These are phyloP conservation scores for Aspergillus quadricinctus DNA, from an alignment of 2,329 filamentous ascomycete species.

Conservation along the genomic window DNA sequence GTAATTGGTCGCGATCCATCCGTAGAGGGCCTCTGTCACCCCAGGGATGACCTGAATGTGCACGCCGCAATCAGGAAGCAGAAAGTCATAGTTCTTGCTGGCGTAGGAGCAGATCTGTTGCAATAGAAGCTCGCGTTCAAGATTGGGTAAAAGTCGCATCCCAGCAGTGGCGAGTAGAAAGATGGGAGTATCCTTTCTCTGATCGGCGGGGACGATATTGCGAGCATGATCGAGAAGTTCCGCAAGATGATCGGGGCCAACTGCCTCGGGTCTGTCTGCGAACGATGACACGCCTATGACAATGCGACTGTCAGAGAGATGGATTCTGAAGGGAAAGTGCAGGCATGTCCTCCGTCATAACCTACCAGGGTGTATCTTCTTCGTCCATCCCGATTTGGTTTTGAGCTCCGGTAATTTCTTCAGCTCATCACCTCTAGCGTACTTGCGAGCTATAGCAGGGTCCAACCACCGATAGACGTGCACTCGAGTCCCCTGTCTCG, in stretches of 20 bases:
- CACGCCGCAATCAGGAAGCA: slow-evolving; percentile 80
- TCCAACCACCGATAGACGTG: slow-evolving; percentile 95
- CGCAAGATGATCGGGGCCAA: slow-evolving; percentile 79
- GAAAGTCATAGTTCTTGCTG: slow-evolving; percentile 69
- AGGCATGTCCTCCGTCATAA: not conserved
- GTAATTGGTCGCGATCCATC: slow-evolving; percentile 97
- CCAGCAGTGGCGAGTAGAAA: slow-evolving; percentile 95
- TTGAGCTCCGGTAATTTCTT: slow-evolving; percentile 72
- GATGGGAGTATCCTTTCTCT: slow-evolving; percentile 78
- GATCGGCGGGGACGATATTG: slow-evolving; percentile 68
- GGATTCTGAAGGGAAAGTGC: not conserved
- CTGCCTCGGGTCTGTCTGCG: slow-evolving; percentile 66
- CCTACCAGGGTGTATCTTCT: slow-evolving; percentile 84
- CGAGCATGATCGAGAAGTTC: slow-evolving; percentile 77
- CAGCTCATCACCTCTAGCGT: slow-evolving; percentile 57
- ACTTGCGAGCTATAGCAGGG: slow-evolving; percentile 60
- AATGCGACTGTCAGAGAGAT: slow-evolving; percentile 5
- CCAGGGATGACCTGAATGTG: slow-evolving; percentile 94
- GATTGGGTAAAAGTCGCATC: slow-evolving; percentile 76
- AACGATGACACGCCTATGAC: slow-evolving; percentile 73
- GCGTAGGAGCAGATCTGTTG: slow-evolving; percentile 79
- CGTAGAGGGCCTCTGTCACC: slow-evolving; percentile 92
- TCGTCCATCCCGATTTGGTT: slow-evolving; percentile 81
- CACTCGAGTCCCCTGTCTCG: slow-evolving; percentile 70
- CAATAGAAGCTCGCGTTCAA: slow-evolving; percentile 69